Evolutionary conservation across 768 basidiomycete genomes (phyloP), one percentile per base, ranked within the genome.

Genomic region (Xerocomellus intermedius): DNA sequence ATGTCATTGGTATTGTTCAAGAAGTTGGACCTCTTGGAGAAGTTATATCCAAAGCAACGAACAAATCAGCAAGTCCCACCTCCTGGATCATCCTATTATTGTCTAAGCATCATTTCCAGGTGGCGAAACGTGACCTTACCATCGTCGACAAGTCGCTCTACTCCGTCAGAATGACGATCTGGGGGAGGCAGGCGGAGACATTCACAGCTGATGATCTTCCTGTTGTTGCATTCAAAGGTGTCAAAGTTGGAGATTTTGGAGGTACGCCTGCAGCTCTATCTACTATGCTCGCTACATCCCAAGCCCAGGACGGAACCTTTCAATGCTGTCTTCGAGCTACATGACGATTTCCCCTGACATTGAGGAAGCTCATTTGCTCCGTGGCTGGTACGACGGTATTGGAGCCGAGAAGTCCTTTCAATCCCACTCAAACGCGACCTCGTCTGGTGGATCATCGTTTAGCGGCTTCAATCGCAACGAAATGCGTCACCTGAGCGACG

Each of bases 141-240:
- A 73, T 99, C 33, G 95, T 94, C 13, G 96, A 99, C 69, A 82
- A 81, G 56, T 87, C 92, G 8, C 81, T 81, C 35, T 91, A 76
- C 64, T 82, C 86, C 16, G 86, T 92, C 38, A 83, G 92, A 33
- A 69, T 98, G 60, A 99, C 96, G 4, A 76, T 98, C 30, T 99
- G 96, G 97, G 97, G 96, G 22, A 93, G 89, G 69, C 89, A 92
- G 69, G 96, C 96, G 0, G 93, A 98, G 68, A 80, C 81, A 38
- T 98, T 84, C 68, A 69, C 72, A n/a, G 73, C 78, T 6, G 75
- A 79, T 12, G 77, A 78, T 46, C 67, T 79, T 47, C 84, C 91
- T 9, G 85, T 98, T 30, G 80, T 95, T 59, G 96, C 96, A 5
- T 91, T 95, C 81, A 97, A 95, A 73, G 89, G 91, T 22, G 91